Conservation (phyloP, 2,329 filamentous ascomycete species). For the Arthroderma uncinatum region DNA sequence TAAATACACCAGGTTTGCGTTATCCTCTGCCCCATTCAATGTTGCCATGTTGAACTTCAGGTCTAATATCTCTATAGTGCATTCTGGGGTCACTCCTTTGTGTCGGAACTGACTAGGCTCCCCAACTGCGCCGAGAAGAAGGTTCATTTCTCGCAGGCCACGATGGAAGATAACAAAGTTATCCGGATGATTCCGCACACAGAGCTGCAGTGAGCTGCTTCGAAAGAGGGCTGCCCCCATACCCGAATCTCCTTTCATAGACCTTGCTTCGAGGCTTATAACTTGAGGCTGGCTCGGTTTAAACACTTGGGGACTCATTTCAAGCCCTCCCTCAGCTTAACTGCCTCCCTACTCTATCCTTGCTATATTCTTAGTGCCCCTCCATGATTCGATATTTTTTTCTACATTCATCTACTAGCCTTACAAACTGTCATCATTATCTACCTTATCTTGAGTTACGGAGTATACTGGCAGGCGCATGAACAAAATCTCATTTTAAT, state of each 20-base stretch:
- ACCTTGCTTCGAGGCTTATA: too few relatives aligned
- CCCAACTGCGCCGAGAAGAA: slow-evolving; percentile 43
- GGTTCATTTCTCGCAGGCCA: slow-evolving; percentile 18
- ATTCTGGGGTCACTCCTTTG: slow-evolving; percentile 93
- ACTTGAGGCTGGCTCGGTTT: not conserved
- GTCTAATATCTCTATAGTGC: slow-evolving; percentile 41
- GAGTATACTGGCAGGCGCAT: not conserved
- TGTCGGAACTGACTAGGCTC: slow-evolving; percentile 62
- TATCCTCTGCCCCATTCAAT: not conserved
- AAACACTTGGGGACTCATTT: not conserved
- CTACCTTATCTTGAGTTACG: not conserved
- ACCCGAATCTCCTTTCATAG: not conserved
- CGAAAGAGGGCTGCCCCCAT: not conserved
- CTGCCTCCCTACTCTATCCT: not conserved
- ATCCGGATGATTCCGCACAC: not conserved
- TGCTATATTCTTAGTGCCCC: not conserved
- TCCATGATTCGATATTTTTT: not conserved
- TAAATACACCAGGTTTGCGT: slow-evolving; percentile 71
- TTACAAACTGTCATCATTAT: not conserved
- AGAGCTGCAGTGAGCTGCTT: not conserved
- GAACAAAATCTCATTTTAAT: not conserved
- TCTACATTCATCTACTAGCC: not conserved
- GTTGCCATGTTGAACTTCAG: not conserved
- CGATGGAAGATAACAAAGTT: not conserved
- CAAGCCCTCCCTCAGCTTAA: not conserved